Evolutionary conservation across 2,329 filamentous ascomycete species (phyloP), one percentile per base, ranked within the genome.

Genomic region (Plectosphaerella sp.): DNA sequence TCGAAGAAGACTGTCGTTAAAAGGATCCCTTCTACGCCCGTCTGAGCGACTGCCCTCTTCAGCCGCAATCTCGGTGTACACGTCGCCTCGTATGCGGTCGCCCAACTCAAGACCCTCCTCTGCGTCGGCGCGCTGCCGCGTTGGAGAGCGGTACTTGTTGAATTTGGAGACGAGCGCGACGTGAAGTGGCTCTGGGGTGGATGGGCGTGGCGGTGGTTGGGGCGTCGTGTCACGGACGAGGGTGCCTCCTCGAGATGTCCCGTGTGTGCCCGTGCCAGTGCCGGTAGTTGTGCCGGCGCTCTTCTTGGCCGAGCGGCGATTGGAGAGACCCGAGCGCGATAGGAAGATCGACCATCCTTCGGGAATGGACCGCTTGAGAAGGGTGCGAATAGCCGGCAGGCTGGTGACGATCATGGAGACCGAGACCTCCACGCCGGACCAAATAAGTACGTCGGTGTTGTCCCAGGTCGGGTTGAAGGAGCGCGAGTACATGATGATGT

Each of bases 341-440:
- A 45, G 37, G 8, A 50, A 15, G 3, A 54, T 43, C 5, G 56
- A 50, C 28, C 52, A 49, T 5, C 54, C 18, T 11, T 15, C 35
- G 1, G 59, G 54, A 12, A 48, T 39, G 16, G 58, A 18, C 16
- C 55, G 58, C 24, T 48, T 54, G 48, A 62, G 53, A 25, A 71
- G 55, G 5, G 64, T 60, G 45, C 71, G 65, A 11, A 73, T 68
- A 1, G 67, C 67, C 2, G 73, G 73, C 4, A 75, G 61, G 36
- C 69, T 73, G 28, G 67, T 67, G 20, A 73, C 67, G 36, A 75
- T 65, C 45, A 75, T 64, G 16, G 72, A 67, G 0, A 70, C 63
- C 1, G 72, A 66, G 6, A 73, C 62, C 58, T 76, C 73, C 24
- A 75, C 56, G 2, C 71, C 71, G 2, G 68, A 71, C 73, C 72